Evolutionary conservation across 1,284 basidiomycete genomes (phyloP).

Genomic region (Rhodotorula mucilaginosa): DNA sequence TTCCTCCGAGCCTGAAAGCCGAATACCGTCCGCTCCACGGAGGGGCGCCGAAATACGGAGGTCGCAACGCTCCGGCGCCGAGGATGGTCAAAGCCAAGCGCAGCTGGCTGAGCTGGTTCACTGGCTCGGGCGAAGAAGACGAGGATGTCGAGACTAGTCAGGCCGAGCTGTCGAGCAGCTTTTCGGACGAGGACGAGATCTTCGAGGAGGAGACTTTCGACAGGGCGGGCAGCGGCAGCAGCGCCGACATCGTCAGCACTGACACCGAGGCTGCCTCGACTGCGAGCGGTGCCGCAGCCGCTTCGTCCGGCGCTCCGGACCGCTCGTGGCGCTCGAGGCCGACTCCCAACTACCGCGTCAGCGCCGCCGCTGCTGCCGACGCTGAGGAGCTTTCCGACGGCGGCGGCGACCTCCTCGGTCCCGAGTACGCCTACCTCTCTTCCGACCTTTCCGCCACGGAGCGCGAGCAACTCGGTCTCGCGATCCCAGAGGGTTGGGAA

Average conservation of each 20-base stretch:
- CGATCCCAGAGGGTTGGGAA: constrained; percentile 59
- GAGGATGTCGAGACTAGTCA: background rate
- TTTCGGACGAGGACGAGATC: background rate
- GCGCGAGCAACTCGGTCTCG: constrained; percentile 22
- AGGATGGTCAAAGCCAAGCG: background rate
- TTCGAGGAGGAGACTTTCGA: too few species aligned
- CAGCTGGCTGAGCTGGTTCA: constrained; percentile 4
- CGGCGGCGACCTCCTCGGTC: constrained; percentile 25
- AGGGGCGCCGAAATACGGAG: background rate
- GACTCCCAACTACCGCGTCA: too few species aligned
- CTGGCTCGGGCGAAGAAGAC: background rate
- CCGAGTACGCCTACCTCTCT: constrained; percentile 30
- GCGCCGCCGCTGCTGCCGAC: too few species aligned
- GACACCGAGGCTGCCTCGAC: too few species aligned
- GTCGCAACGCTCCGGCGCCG: background rate
- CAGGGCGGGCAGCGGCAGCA: background rate
- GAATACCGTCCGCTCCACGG: background rate
- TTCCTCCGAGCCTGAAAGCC: background rate
- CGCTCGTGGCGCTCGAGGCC: too few species aligned
- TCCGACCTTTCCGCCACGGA: constrained; percentile 16
- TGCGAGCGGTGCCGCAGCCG: too few species aligned
- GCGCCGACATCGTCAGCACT: background rate
- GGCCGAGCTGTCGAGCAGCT: background rate
- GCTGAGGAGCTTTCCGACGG: background rate
- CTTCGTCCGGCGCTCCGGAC: too few species aligned